Base-by-base conservation (phyloP, 2,329 filamentous ascomycete genomes). In the Neofusicoccum laricinum region DNA sequence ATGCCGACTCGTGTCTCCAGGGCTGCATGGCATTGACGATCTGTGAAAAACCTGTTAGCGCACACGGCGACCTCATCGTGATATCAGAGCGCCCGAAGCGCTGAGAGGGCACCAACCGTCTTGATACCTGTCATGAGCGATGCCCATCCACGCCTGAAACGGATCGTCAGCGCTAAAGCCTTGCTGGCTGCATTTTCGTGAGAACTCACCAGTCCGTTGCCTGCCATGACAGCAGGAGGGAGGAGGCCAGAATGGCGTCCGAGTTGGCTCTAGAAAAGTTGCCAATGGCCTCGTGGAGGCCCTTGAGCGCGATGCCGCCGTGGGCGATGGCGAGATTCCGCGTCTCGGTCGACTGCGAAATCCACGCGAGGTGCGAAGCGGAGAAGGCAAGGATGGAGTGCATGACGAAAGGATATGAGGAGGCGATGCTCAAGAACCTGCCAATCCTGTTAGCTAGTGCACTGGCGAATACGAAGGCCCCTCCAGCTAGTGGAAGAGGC, bases 181-280 rank as follows among this genome's bases (percentile, higher is more conserved):
- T 43, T 45, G 10, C 43, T 45, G 32, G 25, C 17, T 19, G 14
- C 15, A 4, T 17, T 34, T 11, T 17, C 19, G 14, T 5, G 12
- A 2, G 15, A 41, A 81, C 89, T 83, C 85, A 96, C 94, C 93
- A 98, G 81, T 98, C 94, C 66, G 90, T 95, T 64, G 92, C 91
- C 80, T 98, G 94, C 93, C 95, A 98, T 41, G 93, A 96, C 57
- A 99, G 85, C 53, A 98, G 86, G 49, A 97, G 87, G 30, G 94
- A 97, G 36, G 93, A 92, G 30, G 93, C 94, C 63, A 99, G 85
- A 67, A 97, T 89, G 48, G 93, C 93, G 78, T 99, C 94, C 1
- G 92, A 94, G 66, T 93, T 96, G 61, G 90, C 88, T 70, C 88
- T 88, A 2, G 91, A 96, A 78, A 98, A 97, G 19, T 85, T 85